A percentile compares a stretch with the other conserved stretches of the same genome.
Evolutionary conservation across 192 early-diverging fungal species (phyloP).

Genomic region (Chytriomyces sp.): DNA sequence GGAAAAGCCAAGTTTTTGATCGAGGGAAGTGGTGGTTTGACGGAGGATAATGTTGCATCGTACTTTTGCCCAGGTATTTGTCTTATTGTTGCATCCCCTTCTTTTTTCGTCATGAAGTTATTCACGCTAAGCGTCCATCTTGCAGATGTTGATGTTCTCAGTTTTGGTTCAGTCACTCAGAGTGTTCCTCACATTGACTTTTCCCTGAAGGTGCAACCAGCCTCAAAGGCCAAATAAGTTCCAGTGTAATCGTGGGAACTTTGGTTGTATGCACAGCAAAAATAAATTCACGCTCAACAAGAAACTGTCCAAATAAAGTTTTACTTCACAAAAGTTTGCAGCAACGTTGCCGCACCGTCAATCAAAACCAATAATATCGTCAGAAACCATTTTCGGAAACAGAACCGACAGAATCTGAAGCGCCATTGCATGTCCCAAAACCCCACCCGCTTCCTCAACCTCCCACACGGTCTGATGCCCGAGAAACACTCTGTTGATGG

Average conservation of each 20-base stretch:
- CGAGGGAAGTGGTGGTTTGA: slow-evolving; percentile 96
- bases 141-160: slow-evolving; percentile 84
- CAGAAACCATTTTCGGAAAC: slow-evolving; percentile 28
- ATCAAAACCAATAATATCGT: slow-evolving; percentile 24
- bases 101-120: neutral
- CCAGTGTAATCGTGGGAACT: too few species aligned
- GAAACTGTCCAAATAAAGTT: too few species aligned
- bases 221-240: neutral
- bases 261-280: too few species aligned
- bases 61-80: slow-evolving; percentile 81
- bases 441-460: slow-evolving; percentile 4
- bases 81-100: too few species aligned
- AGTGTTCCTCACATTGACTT: slow-evolving; percentile 96
- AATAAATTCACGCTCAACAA: too few species aligned
- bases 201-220: slow-evolving; percentile 85
- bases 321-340: too few species aligned
- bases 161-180: slow-evolving; percentile 91
- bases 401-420: slow-evolving; percentile 19
- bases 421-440: neutral
- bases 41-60: slow-evolving; percentile 76
- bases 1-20: slow-evolving; percentile 70
- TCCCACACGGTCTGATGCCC: slow-evolving; percentile 19
- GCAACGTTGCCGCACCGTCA: neutral
- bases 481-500: slow-evolving; percentile 4
- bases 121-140: neutral